Evolutionary conservation across 106 monocot genomes (phyloP).

Genomic region (Agapanthus africanus): DNA sequence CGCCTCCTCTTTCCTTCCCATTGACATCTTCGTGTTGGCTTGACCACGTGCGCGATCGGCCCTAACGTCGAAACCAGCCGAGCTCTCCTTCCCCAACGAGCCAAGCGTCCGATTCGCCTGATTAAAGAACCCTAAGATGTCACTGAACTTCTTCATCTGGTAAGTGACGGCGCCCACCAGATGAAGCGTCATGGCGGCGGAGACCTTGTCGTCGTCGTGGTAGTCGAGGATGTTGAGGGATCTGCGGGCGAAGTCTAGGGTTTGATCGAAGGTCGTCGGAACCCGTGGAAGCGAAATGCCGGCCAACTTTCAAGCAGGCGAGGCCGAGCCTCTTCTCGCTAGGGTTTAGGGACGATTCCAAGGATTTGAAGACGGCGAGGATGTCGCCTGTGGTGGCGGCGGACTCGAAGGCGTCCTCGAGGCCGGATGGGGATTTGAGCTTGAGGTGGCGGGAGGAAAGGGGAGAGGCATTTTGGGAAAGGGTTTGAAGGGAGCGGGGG

Average conservation of each 20-base stretch:
- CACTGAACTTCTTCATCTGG: conserved; percentile 46
- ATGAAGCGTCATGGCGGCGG: conserved; percentile 62
- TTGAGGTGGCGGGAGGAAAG: conserved; percentile 16
- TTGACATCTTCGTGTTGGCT: conserved; percentile 71
- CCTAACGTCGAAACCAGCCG: conserved; percentile 33
- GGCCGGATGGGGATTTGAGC: conserved; percentile 17
- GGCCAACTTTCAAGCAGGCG: conserved; percentile 81
- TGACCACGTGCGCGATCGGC: conserved; percentile 58
- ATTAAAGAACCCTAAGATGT: conserved; percentile 57
- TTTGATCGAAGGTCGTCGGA: conserved; percentile 35
- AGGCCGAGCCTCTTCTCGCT: conserved; percentile 52
- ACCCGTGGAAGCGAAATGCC: conserved; percentile 53
- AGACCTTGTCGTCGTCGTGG: conserved; percentile 12
- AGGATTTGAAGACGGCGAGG: conserved; percentile 40
- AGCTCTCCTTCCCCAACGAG: conserved; percentile 3
- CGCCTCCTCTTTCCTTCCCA: conserved; percentile 77
- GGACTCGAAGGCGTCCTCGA: conserved; percentile 61
- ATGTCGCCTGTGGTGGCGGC: conserved; percentile 59
- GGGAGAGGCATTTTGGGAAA: conserved; percentile 14
- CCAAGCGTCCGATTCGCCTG: conserved; percentile 45
- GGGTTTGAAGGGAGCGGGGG: conserved; percentile 1
- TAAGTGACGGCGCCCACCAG: conserved; percentile 49
- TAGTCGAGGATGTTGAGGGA: conserved; percentile 56
- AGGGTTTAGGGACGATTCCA: conserved; percentile 32
- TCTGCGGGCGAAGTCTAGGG: conserved; percentile 41